These are phyloP conservation scores for Lactarius hatsudake DNA, from an alignment of 768 basidiomycete species.

Conservation along the genomic window DNA sequence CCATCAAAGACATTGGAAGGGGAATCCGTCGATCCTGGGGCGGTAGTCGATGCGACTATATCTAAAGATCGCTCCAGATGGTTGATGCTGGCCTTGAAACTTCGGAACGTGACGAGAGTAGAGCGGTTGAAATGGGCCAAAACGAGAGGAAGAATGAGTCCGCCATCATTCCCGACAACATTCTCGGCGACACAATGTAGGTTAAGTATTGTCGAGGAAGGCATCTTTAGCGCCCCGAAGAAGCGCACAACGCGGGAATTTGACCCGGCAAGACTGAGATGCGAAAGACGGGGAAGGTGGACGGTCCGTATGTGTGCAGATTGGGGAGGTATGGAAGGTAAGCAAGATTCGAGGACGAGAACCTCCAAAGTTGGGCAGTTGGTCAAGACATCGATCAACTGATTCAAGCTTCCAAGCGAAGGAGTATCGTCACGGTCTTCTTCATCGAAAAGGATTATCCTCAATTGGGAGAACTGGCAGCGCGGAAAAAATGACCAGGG, in stretches of 20 bases:
- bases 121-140: background rate
- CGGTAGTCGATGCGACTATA: background rate
- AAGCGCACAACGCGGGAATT: conserved; percentile 6
- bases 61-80: background rate
- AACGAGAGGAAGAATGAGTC: conserved; percentile 8
- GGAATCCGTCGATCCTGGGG: background rate
- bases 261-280: background rate
- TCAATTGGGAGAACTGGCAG: conserved; percentile 10
- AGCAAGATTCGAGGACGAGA: conserved; percentile 6
- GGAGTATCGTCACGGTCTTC: background rate
- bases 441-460: background rate
- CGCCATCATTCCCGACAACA: background rate
- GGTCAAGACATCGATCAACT: conserved; percentile 3
- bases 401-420: background rate
- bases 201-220: conserved; percentile 5
- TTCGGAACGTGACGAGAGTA: background rate
- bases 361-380: conserved; percentile 7
- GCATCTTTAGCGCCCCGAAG: conserved; percentile 1
- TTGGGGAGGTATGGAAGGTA: background rate
- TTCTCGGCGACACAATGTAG: conserved; percentile 1
- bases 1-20: background rate
- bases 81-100: background rate
- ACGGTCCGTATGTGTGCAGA: background rate
- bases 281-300: conserved; percentile 13
- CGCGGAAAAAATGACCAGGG: conserved; percentile 10